Evolutionary conservation across 2,329 filamentous ascomycete genomes (phyloP).

Genomic region (Pseudocercospora eumusae): DNA sequence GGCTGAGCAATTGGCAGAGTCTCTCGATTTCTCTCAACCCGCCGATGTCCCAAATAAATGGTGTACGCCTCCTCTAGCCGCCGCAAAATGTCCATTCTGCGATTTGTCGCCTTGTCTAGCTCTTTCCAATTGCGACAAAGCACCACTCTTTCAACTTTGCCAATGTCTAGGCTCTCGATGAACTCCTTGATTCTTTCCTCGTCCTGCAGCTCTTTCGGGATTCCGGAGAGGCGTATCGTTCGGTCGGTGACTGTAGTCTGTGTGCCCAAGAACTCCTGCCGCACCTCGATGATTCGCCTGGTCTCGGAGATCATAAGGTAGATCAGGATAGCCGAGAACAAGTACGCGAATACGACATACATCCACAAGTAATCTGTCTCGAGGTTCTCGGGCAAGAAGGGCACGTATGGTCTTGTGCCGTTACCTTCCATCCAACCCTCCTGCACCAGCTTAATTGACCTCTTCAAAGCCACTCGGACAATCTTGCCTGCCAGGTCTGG

Average conservation of each 20-base stretch:
- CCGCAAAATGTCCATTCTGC: slow-evolving; percentile 65
- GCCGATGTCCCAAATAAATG: slow-evolving; percentile 65
- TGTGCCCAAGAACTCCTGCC: slow-evolving; percentile 88
- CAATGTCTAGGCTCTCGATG: slow-evolving; percentile 84
- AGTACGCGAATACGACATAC: slow-evolving; percentile 90
- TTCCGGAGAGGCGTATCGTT: slow-evolving; percentile 87
- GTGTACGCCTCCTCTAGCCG: slow-evolving; percentile 84
- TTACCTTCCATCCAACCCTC: slow-evolving; percentile 14
- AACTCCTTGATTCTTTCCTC: slow-evolving; percentile 83
- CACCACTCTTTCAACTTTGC: slow-evolving; percentile 83
- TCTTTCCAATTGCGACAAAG: slow-evolving; percentile 84
- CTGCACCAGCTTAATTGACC: slow-evolving; percentile 21
- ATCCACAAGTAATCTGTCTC: slow-evolving; percentile 76
- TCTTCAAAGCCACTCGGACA: slow-evolving; percentile 14
- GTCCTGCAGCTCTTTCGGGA: slow-evolving; percentile 74
- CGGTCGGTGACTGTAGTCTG: slow-evolving; percentile 96
- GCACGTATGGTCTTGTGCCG: slow-evolving; percentile 15
- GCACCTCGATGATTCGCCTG: slow-evolving; percentile 76
- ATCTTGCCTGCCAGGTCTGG: slow-evolving; percentile 14
- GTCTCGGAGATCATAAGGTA: slow-evolving; percentile 85
- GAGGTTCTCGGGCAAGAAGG: slow-evolving; percentile 30
- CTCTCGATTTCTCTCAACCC: slow-evolving; percentile 51
- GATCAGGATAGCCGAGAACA: slow-evolving; percentile 80
- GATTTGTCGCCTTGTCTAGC: slow-evolving; percentile 71
- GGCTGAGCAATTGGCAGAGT: slow-evolving; percentile 55